Base-by-base conservation (phyloP, 2,329 filamentous ascomycete genomes). In the Fusarium sp. region DNA sequence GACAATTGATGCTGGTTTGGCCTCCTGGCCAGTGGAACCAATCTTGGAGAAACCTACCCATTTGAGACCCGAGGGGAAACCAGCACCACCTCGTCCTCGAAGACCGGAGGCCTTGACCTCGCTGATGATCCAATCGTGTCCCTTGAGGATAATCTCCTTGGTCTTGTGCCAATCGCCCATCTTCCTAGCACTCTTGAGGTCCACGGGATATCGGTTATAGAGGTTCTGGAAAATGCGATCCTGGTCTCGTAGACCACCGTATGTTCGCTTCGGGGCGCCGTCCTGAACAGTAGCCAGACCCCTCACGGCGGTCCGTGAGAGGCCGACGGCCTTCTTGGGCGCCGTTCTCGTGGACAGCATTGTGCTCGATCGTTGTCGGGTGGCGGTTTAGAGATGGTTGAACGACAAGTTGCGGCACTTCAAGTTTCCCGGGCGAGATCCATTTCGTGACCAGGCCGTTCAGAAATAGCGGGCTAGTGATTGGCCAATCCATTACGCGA, bases 131-230 rank as follows among this genome's bases (percentile, higher is more conserved):
- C 96, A 99, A 80, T 99, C 96, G 85, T 99, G 94, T 64, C 96
- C 96, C 89, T 99, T 99, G 78, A 94, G 86, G 68, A 99, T 85
- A 66, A 99, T 99, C 84, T 99, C 96, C 90, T 99, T 99, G 63
- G 96, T 99, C 90, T 97, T 98, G 88, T 99, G 91, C 96, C 96
- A 99, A 84, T 98, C 96, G 79, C 96, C 96, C 89, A 97, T 97
- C 87, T 97, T 98, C 92, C 94, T 95, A 61, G 96, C 95, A 81
- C 91, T 94, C 88, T 96, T 96, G 78, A 99, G 86, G 83, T 98
- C 95, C 73, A 95, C 90, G 59, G 94, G 95, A 86, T 94, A 94
- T 82, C 96, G 94, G 80, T 94, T 92, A 87, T 99, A 99, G 68
- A 99, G 89, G 86, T 99, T 99, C 87, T 97, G 95, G 87, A 99